Base-by-base conservation (phyloP, 495 filamentous ascomycete species). In the Tuber aestivum region DNA sequence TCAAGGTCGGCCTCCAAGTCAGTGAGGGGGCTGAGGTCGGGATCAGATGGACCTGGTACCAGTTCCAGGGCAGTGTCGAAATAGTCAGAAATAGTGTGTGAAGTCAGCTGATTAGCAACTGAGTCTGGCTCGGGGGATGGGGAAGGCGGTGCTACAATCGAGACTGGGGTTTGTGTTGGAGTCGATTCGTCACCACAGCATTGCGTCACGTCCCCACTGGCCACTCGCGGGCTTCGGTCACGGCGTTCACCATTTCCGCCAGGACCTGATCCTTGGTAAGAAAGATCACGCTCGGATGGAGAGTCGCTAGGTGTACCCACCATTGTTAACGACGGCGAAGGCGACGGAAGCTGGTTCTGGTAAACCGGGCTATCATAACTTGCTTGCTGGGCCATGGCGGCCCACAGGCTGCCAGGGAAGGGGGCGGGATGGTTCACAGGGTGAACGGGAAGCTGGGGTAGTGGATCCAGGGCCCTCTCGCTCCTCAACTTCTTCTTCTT, bases 311-410 rank as follows among this genome's bases (percentile, higher is more conserved):
- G 78, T 32, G 78, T 79, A 79, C 78, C 77, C 73, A 79, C 78
- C 70, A 77, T 79, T 79, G 78, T 79, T 50, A 76, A 44, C 44
- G 78, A 79, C 65, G 78, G 78, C 8, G 78, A 79, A 37, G 78
- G 78, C 38, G 78, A 79, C 21, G 78, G 78, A 70, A 79, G 77
- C 18, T 76, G 76, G n/a, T 61, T 37, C 44, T 70, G 72, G 48
- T 75, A 69, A 70, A n/a, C 38, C 56, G 27, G 32, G 4, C 1
- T 65, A 65, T 65, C 56, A 35, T 18, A 18, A 35, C 56, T 65
- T 44, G 56, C 20, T 35, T 75, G 45, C 35, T 70, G 77, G 37
- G 42, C 74, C 37, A 65, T 56, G 6, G 70, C 1, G 23, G 61
- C 70, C 77, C 77, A 79, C 32, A 79, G 40, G 50, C 45, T 70